Percentiles rank a stretch among this genome's conserved stretches.
Conservation (phyloP, 768 basidiomycete species). For the Leccinellum albellum region DNA sequence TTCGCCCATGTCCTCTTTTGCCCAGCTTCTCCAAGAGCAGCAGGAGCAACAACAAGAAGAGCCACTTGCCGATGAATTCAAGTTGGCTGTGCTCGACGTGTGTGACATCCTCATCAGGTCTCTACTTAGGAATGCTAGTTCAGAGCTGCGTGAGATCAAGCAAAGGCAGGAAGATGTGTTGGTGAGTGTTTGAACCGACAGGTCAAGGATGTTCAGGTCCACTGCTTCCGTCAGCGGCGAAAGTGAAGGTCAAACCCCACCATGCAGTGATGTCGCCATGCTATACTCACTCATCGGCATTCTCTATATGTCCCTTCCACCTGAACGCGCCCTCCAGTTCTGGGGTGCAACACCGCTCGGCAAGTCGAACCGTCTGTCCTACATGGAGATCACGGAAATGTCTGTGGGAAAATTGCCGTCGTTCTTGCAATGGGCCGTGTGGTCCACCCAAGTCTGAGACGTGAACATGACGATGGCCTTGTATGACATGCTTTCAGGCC, state of each 20-base stretch:
- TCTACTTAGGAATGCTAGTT: constrained; percentile 71
- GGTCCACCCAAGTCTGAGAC: constrained; percentile 77
- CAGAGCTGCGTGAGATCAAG: constrained; percentile 81
- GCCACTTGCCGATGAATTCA: constrained; percentile 40
- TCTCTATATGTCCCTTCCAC: constrained; percentile 68
- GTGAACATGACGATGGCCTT: constrained; percentile 70
- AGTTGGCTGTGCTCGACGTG: constrained; percentile 53
- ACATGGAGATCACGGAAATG: constrained; percentile 59
- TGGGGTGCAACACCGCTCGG: constrained; percentile 36
- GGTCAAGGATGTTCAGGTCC: constrained; percentile 49
- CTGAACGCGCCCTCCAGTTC: constrained; percentile 78
- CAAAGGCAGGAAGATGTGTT: constrained; percentile 86
- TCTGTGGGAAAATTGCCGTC: constrained; percentile 60
- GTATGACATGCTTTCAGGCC: constrained; percentile 85
- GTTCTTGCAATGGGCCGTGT: constrained; percentile 88
- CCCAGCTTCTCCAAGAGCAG: constrained; percentile 40
- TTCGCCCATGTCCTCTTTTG: constrained; percentile 36
- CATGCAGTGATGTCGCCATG: constrained; percentile 81
- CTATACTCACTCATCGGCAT: constrained; percentile 81
- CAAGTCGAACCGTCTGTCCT: constrained; percentile 42
- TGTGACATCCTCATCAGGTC: constrained; percentile 73
- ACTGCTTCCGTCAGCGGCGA: constrained; percentile 40
- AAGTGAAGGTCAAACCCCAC: constrained; percentile 42
- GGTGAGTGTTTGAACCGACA: constrained; percentile 61
- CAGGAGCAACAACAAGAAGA: constrained; percentile 36